These are phyloP conservation scores for Apiotrichum laibachii DNA, from an alignment of 1,284 basidiomycete genomes.

Conservation along the genomic window DNA sequence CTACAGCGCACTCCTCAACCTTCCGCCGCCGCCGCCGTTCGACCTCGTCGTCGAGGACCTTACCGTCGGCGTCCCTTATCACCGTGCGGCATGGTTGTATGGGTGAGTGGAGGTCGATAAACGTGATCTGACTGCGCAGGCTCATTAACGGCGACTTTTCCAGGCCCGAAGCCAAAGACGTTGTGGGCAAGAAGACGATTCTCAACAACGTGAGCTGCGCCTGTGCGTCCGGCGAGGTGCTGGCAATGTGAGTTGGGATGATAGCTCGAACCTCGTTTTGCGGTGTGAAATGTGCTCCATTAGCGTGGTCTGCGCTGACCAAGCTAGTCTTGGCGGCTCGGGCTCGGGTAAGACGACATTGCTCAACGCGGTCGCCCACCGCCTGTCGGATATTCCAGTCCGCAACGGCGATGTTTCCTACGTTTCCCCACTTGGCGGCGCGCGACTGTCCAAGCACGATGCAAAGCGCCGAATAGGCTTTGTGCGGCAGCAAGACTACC, in stretches of 20 bases:
- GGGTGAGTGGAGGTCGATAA: neutral
- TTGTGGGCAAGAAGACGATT: constrained; percentile 37
- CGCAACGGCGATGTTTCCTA: constrained; percentile 39
- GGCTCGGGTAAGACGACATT: constrained; percentile 53
- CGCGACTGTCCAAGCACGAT: constrained; percentile 26
- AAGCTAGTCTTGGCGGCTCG: constrained; percentile 44
- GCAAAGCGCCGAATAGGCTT: constrained; percentile 50
- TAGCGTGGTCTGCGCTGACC: neutral
- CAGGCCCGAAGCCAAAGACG: constrained; percentile 10
- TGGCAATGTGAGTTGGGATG: constrained; percentile 52
- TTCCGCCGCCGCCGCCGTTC: constrained; percentile 50
- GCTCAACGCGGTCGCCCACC: constrained; percentile 50
- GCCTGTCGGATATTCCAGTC: constrained; percentile 45
- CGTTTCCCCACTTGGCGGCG: constrained; percentile 6
- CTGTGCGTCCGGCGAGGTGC: constrained; percentile 48
- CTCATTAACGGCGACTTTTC: constrained; percentile 13
- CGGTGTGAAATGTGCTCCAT: too few species aligned
- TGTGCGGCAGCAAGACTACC: constrained; percentile 48
- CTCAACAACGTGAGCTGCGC: constrained; percentile 45
- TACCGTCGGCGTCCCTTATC: constrained; percentile 48
- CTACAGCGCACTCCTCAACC: constrained; percentile 31
- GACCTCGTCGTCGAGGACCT: constrained; percentile 43
- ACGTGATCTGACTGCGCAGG: neutral
- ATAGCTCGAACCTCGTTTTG: too few species aligned
- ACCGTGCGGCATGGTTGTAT: neutral